Evolutionary conservation across 768 basidiomycete genomes (phyloP).

Genomic region (Termitomyces sp.): DNA sequence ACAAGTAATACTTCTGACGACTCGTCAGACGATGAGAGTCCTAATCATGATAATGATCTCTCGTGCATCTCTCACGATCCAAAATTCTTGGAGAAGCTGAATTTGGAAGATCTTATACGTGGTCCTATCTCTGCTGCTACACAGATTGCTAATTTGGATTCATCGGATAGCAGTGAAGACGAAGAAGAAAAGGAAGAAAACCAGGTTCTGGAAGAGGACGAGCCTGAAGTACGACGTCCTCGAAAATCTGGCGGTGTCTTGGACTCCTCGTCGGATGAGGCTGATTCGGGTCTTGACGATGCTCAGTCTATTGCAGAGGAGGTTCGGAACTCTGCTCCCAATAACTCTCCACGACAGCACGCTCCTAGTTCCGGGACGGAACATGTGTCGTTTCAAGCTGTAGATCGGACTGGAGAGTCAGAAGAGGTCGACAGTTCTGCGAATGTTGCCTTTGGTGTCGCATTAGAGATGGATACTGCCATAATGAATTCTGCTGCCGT

Average conservation of each 20-base stretch:
- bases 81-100: constrained; percentile 23
- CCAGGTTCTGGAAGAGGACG: constrained; percentile 29
- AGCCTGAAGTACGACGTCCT: constrained; percentile 22
- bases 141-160: constrained; percentile 29
- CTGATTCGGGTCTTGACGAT: constrained; percentile 33
- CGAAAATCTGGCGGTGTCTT: constrained; percentile 15
- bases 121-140: constrained; percentile 27
- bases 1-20: constrained; percentile 2
- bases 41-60: constrained; percentile 5
- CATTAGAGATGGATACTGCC: constrained; percentile 26
- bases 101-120: constrained; percentile 33
- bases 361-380: constrained; percentile 4
- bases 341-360: neutral
- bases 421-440: constrained; percentile 26
- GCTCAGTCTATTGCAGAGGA: constrained; percentile 22
- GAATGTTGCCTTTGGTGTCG: constrained; percentile 30
- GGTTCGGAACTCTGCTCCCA: neutral
- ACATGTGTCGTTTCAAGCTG: constrained; percentile 24
- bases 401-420: constrained; percentile 26
- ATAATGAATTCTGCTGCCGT: neutral
- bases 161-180: constrained; percentile 37
- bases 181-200: constrained; percentile 34
- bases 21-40: constrained; percentile 3
- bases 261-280: constrained; percentile 21
- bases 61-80: constrained; percentile 20